These are phyloP conservation scores for Macrotyloma uniflorum DNA, from an alignment of 306 rosid species.

Conservation along the genomic window DNA sequence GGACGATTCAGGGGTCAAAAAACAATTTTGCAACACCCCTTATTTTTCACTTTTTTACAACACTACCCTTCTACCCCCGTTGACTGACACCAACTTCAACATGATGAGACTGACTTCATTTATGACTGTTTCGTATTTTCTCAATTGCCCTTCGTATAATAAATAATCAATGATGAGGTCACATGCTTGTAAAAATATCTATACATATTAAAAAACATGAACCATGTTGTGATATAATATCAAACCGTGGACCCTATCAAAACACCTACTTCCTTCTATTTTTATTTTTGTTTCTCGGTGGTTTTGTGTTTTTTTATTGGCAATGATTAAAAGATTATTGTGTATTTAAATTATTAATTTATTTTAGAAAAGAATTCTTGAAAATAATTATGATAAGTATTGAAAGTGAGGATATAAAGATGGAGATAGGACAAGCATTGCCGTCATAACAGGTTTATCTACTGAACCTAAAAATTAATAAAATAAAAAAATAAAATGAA, in stretches of 20 bases:
- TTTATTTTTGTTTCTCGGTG: background rate
- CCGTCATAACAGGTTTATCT: background rate
- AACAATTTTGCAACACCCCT: background rate
- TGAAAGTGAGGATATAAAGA: too few relatives aligned
- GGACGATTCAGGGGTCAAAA: conserved; percentile 6
- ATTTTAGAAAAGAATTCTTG: background rate
- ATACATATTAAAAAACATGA: background rate
- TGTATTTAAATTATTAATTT: background rate
- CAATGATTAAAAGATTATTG: background rate
- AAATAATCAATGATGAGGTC: too few relatives aligned
- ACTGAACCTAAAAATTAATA: too few relatives aligned
- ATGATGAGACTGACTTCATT: background rate
- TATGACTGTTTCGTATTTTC: background rate
- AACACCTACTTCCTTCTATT: background rate
- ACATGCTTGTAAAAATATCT: background rate
- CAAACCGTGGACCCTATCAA: background rate
- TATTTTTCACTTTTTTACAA: background rate
- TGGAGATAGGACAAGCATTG: background rate
- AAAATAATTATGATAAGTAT: too few relatives aligned
- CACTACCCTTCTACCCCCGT: background rate
- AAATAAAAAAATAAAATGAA: too few relatives aligned
- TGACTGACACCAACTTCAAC: background rate
- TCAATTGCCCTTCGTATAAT: background rate
- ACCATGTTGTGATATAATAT: background rate
- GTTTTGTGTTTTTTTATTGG: background rate